Conservation (phyloP, 345 rosid species). For the Arabis hirsuta region DNA sequence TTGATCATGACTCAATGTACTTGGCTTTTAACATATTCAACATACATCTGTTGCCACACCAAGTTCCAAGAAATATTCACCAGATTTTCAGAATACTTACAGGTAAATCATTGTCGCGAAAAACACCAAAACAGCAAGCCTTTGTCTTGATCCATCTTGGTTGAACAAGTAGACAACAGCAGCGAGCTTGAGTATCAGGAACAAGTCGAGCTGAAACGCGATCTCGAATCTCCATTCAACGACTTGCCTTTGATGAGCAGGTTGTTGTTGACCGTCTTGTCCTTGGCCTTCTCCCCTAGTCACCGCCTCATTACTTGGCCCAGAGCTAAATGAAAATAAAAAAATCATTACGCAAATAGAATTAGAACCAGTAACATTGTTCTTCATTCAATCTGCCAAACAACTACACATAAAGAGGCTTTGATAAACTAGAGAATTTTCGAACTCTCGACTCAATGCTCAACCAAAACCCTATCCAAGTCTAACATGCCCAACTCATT, state of each 20-base stretch:
- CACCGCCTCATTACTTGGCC: conserved; percentile 43
- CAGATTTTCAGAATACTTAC: conserved; percentile 56
- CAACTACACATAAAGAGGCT: neutral
- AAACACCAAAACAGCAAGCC: conserved; percentile 71
- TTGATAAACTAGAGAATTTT: neutral
- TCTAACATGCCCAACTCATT: neutral
- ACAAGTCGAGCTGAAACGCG: conserved; percentile 78
- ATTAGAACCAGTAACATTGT: neutral
- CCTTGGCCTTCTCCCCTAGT: conserved; percentile 52
- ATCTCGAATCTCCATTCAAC: conserved; percentile 79
- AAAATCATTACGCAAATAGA: neutral
- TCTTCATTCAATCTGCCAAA: neutral
- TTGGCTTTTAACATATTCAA: neutral
- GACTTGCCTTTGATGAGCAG: conserved; percentile 64
- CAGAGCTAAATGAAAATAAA: conserved; percentile 9
- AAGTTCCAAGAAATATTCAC: neutral
- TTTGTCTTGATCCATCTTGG: conserved; percentile 93
- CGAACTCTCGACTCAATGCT: neutral
- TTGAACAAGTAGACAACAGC: conserved; percentile 81
- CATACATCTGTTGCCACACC: neutral
- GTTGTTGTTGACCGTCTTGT: conserved; percentile 57
- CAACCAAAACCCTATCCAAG: neutral
- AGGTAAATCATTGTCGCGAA: conserved; percentile 74
- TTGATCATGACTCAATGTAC: neutral
- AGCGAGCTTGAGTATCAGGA: conserved; percentile 80